Conservation (phyloP, 2,329 filamentous ascomycete genomes). For the Aspergillus ibericus region DNA sequence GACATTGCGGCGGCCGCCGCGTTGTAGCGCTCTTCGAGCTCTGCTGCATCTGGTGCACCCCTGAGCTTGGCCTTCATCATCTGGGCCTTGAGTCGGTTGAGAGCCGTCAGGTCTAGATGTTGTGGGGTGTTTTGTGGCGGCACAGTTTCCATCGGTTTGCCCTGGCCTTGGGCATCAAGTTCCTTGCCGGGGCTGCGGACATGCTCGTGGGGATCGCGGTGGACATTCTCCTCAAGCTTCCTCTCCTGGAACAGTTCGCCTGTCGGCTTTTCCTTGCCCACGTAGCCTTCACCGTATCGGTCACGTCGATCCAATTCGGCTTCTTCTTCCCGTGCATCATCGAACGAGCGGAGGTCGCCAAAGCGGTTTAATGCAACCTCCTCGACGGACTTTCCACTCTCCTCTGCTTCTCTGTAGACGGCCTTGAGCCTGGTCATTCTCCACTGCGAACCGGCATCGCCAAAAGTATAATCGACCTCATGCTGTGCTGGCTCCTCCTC, state of each 20-base stretch:
- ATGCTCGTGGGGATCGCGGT: slow-evolving; percentile 33
- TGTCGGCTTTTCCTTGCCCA: slow-evolving; percentile 80
- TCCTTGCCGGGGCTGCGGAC: slow-evolving; percentile 37
- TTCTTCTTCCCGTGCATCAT: slow-evolving; percentile 89
- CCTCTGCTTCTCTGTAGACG: slow-evolving; percentile 76
- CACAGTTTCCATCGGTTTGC: slow-evolving; percentile 59
- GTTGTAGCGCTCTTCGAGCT: slow-evolving; percentile 83
- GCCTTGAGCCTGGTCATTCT: slow-evolving; percentile 92
- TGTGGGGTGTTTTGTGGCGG: slow-evolving; percentile 50
- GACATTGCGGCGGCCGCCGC: slow-evolving; percentile 65
- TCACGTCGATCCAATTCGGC: slow-evolving; percentile 81
- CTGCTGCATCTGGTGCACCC: slow-evolving; percentile 69
- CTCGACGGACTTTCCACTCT: slow-evolving; percentile 70
- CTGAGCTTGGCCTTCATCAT: slow-evolving; percentile 94
- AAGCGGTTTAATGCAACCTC: slow-evolving; percentile 81
- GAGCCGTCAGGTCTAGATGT: slow-evolving; percentile 69
- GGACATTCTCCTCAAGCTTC: slow-evolving; percentile 59
- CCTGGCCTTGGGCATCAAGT: slow-evolving; percentile 50
- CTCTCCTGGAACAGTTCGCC: slow-evolving; percentile 83
- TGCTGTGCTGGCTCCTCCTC: slow-evolving; percentile 56
- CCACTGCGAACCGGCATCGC: slow-evolving; percentile 88
- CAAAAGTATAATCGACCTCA: slow-evolving; percentile 79
- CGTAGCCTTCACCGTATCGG: slow-evolving; percentile 81
- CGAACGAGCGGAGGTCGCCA: slow-evolving; percentile 78
- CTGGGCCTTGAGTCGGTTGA: slow-evolving; percentile 89